Conservation (phyloP, 1,139 yeast genomes). For the Suhomyces yuchorum region DNA sequence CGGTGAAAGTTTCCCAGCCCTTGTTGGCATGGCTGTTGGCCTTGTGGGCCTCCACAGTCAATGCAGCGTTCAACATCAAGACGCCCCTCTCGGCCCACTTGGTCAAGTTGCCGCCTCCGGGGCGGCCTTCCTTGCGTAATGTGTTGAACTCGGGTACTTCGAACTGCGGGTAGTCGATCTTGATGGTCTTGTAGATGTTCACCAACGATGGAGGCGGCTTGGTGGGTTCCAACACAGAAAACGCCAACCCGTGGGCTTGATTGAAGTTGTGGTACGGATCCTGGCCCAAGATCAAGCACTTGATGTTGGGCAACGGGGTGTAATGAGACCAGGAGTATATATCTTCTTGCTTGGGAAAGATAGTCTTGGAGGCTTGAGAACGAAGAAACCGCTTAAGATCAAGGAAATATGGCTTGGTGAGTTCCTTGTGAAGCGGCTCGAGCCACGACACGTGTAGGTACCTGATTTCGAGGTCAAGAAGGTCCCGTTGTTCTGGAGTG, state of each 20-base stretch:
- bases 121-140: constrained; percentile 27
- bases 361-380: constrained; percentile 42
- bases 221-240: constrained; percentile 80
- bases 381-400: constrained; percentile 62
- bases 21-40: constrained; percentile 89
- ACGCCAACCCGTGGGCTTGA: constrained; percentile 97
- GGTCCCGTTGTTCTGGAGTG: constrained; percentile 50
- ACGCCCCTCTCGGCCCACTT: constrained; percentile 93
- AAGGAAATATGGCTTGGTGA: constrained; percentile 86
- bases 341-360: constrained; percentile 77
- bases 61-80: constrained; percentile 78
- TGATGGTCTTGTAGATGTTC: constrained; percentile 81
- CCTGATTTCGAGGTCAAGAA: constrained; percentile 68
- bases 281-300: constrained; percentile 86
- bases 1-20: constrained; percentile 96
- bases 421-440: constrained; percentile 62
- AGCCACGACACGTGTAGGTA: constrained; percentile 83
- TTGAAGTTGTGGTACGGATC: constrained; percentile 93
- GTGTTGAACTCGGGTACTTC: constrained; percentile 50
- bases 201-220: constrained; percentile 90
- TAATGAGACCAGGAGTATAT: constrained; percentile 93
- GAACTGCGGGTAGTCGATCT: constrained; percentile 74
- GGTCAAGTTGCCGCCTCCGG: constrained; percentile 67
- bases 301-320: constrained; percentile 75
- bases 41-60: constrained; percentile 91